These are phyloP conservation scores for Aspergillus pseudoglaucus DNA, from an alignment of 2,329 filamentous ascomycete species.

Conservation along the genomic window DNA sequence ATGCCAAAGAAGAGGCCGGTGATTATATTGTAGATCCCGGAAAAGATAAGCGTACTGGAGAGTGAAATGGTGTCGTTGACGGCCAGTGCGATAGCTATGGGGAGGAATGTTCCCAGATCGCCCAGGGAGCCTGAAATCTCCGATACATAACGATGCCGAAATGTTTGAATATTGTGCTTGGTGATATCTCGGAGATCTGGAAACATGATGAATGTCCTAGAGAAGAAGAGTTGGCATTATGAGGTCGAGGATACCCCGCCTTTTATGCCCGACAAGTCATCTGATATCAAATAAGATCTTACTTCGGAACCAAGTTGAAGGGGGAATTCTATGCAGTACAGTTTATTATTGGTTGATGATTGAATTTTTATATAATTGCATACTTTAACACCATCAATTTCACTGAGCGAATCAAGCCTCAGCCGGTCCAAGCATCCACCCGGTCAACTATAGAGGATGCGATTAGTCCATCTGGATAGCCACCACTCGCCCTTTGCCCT, in stretches of 20 bases:
- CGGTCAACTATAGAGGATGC: no score
- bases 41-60: slow-evolving; percentile 78
- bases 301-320: neutral
- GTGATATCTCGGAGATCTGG: slow-evolving; percentile 24
- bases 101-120: slow-evolving; percentile 82
- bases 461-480: no score
- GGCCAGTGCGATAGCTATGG: slow-evolving; percentile 79
- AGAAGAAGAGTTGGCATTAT: neutral
- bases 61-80: slow-evolving; percentile 72
- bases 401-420: no score
- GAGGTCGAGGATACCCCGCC: no score
- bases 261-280: no score
- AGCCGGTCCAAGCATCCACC: no score
- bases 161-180: slow-evolving; percentile 49
- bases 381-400: no score
- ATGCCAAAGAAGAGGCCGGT: slow-evolving; percentile 81
- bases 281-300: no score
- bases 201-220: slow-evolving; percentile 12
- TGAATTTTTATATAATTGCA: no score
- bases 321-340: no score
- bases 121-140: slow-evolving; percentile 87
- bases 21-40: slow-evolving; percentile 76
- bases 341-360: no score
- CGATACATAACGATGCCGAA: slow-evolving; percentile 52
- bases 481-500: no score